Base-by-base conservation (phyloP, 805 yeast genomes). In the Teunomyces funiuensis region DNA sequence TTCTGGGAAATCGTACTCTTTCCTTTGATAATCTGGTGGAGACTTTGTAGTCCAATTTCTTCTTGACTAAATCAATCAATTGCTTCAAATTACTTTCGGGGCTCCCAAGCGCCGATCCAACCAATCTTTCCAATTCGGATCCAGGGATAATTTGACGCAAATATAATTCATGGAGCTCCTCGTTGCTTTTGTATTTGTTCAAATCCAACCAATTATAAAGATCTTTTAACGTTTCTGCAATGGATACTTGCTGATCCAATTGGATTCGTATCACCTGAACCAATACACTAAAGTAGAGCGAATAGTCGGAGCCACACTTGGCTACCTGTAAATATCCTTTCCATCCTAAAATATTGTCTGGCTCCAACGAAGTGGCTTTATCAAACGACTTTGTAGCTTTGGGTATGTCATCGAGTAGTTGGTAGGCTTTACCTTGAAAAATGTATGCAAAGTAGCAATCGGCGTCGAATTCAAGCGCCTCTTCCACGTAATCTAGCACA, bases 401-500 rank as follows among this genome's bases (percentile, higher is more conserved):
- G 2, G 56, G 53, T 4, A 57, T 43, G 5, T 75, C 61, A 10
- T 66, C 57, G 40, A 73, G 51, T 6, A 75, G 57, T 44, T 80
- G 80, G 42, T 74, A 68, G 1, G 88, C 77, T 57, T 87, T 88
- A 6, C 93, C 97, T 37, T 77, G 65, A 52, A 89, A 80, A 3
- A 86, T 73, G 50, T 72, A 70, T 11, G 90, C 97, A 55, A 75
- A 77, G 58, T 82, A 84, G 57, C 78, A 77, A 6, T 69, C 50
- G 3, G 71, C 65, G 45, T 87, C 95, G 3, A 66, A 47, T 8
- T 71, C 73, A 7, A 88, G 58, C 3, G 79, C 83, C 27, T 78
- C 76, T 19, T 77, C 65, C 15, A 82, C 75, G 36, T 74, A 58
- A 22, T 77, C 79, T 23, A 82, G 61, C 4, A 87, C 88, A 18